Evolutionary conservation across 2,329 filamentous ascomycete species (phyloP), one percentile per base, ranked within the genome.

Genomic region (Trichoderma sp.): DNA sequence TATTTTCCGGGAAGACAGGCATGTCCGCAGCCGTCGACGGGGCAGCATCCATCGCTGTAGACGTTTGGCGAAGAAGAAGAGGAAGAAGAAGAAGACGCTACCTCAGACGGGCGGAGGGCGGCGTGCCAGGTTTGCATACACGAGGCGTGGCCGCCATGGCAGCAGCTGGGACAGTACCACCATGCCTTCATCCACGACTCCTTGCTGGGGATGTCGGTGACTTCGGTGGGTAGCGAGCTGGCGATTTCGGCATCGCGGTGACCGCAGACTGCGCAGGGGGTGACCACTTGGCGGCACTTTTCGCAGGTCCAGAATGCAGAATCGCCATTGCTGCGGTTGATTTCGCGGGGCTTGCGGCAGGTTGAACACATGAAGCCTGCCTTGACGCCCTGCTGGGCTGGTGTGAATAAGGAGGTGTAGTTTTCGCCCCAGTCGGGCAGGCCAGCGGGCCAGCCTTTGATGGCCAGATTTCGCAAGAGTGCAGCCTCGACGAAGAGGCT

Each of bases 141-240:
- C 0, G 83, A 83, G 0, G 85, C 82, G 75, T 90, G 88, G 0
- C 88, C 88, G 32, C 88, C 88, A 72, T 90, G 88, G 1, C 83
- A 83, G 73, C 88, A 90, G 14, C 85, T 86, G 1, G 85, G 84
- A 69, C 88, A 90, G 73, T 87, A 87, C 86, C 86, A 90, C 88
- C 88, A 90, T 2, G 83, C 83, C 0, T 79, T 75, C 5, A 81
- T 75, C 72, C 75, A 78, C 0, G 70, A 56, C 2, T 72, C 72
- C 6, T 73, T 68, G 5, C 72, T 70, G 1, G 68, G 64, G 1
- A 76, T 72, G 2, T 75, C 76, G 3, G 76, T 13, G 7, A 78
- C 73, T 18, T 80, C 78, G 11, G 67, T 64, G 1, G 79, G 78
- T 1, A 81, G 72, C 32, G 80, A 76, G 1, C 82, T 79, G 0